Percentiles rank a stretch among this genome's conserved stretches.
Conservation (phyloP, 2,329 filamentous ascomycete genomes). For the Nakataea oryzae region DNA sequence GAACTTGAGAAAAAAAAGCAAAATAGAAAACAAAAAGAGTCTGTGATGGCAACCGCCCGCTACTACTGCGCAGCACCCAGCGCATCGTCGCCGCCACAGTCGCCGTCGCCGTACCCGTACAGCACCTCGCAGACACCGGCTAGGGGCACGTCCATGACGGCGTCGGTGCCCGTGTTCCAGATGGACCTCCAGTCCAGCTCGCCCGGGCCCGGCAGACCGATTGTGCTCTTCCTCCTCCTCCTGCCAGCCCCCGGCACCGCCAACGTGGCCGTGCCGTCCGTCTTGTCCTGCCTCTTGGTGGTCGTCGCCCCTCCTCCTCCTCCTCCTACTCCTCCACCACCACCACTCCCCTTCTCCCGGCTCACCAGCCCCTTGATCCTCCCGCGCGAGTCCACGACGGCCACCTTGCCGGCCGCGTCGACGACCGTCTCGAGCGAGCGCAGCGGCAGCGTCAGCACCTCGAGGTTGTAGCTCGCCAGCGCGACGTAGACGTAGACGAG, state of each 20-base stretch:
- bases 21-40: too few relatives aligned
- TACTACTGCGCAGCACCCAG: background rate
- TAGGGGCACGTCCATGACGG: slow-evolving; percentile 92
- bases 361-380: slow-evolving; percentile 21
- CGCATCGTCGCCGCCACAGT: background rate
- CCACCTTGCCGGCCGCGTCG: slow-evolving; percentile 79
- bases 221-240: slow-evolving; percentile 9
- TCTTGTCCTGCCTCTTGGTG: slow-evolving; percentile 18
- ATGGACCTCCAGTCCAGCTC: slow-evolving; percentile 63
- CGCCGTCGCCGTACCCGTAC: slow-evolving; percentile 48
- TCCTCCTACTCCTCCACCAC: slow-evolving; percentile 23
- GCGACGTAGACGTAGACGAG: slow-evolving; percentile 92
- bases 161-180: slow-evolving; percentile 91
- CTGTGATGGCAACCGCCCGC: too few relatives aligned
- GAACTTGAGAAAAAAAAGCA: too few relatives aligned
- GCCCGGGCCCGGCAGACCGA: background rate
- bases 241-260: slow-evolving; percentile 6
- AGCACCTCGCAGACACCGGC: slow-evolving; percentile 91
- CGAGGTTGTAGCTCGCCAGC: slow-evolving; percentile 81
- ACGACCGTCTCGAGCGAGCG: slow-evolving; percentile 79
- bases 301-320: slow-evolving; percentile 5
- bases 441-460: slow-evolving; percentile 75
- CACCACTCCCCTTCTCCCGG: slow-evolving; percentile 24
- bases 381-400: slow-evolving; percentile 66
- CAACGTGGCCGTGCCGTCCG: slow-evolving; percentile 11